phyloP scores from a whole-genome alignment of 208 protist genomes.

The Acanthamoeba royreba region DNA sequence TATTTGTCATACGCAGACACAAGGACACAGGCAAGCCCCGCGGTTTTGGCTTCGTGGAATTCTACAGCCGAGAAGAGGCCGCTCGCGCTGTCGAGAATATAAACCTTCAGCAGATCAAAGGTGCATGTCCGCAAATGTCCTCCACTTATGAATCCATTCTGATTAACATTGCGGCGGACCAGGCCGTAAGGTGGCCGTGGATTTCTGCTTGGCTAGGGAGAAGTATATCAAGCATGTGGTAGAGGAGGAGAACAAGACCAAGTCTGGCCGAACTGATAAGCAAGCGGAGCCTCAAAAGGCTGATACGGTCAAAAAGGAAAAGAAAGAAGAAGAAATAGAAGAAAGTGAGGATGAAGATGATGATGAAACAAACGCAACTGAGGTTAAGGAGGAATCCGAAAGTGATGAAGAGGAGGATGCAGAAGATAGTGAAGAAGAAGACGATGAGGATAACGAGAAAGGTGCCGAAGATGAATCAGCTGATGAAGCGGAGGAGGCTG shows the following conservation, averaged over 20 bases:
- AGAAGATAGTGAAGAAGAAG: not conserved
- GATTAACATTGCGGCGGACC: not conserved
- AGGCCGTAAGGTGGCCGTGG: not conserved
- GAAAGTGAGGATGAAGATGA: not conserved
- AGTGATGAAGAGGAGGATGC: not conserved
- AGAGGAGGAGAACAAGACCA: not conserved
- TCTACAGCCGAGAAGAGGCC: constrained; percentile 72
- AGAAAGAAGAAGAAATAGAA: not conserved
- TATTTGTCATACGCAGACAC: not conserved
- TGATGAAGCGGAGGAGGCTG: not conserved
- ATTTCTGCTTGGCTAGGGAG: not conserved
- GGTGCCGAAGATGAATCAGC: not conserved
- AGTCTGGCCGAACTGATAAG: not conserved
- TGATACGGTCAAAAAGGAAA: not conserved
- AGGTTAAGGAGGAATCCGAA: not conserved
- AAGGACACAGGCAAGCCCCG: constrained; percentile 68
- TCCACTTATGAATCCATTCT: not conserved
- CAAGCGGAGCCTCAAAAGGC: too few relatives aligned
- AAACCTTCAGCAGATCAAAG: constrained; percentile 66
- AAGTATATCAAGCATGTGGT: not conserved
- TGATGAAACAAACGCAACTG: not conserved
- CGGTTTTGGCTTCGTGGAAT: constrained; percentile 85
- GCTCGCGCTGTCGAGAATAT: constrained; percentile 73
- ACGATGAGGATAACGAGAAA: not conserved
- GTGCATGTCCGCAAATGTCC: not conserved